These are phyloP conservation scores for Cardamine occulta DNA, from an alignment of 345 rosid species.

Conservation along the genomic window DNA sequence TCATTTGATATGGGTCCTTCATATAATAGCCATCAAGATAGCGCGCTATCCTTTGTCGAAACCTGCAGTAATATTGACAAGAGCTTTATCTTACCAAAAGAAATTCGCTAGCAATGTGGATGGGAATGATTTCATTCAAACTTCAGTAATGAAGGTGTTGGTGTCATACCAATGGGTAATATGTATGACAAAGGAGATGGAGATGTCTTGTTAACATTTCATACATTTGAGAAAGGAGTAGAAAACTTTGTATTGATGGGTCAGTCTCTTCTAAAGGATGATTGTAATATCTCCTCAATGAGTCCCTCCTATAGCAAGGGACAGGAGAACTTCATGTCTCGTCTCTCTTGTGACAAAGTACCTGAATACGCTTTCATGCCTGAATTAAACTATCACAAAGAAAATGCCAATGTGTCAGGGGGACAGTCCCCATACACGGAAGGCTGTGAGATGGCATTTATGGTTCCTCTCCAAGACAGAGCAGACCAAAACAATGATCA, in stretches of 20 bases:
- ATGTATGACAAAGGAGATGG: conserved; percentile 49
- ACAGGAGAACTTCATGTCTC: conserved; percentile 39
- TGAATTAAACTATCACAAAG: conserved; percentile 3
- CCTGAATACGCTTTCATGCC: conserved; percentile 26
- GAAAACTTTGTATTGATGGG: conserved; percentile 42
- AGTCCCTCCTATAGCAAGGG: conserved; percentile 59
- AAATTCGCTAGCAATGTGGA: conserved; percentile 37
- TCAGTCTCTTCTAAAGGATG: conserved; percentile 50
- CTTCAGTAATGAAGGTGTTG: conserved; percentile 46
- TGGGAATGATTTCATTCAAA: too few species aligned
- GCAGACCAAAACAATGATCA: conserved; percentile 17
- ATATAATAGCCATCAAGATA: conserved; percentile 14
- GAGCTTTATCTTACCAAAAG: conserved; percentile 25
- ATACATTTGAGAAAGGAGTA: conserved; percentile 48
- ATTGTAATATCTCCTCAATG: conserved; percentile 50
- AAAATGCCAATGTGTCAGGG: conserved; percentile 19
- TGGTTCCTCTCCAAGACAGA: conserved; percentile 33
- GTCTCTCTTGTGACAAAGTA: conserved; percentile 23
- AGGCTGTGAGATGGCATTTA: conserved; percentile 27
- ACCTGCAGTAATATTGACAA: conserved; percentile 20
- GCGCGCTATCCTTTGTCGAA: conserved; percentile 10
- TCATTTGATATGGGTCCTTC: conserved; percentile 25
- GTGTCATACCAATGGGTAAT: conserved; percentile 54
- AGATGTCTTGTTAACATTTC: conserved; percentile 42
- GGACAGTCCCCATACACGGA: background rate